A percentile compares a stretch with the other conserved stretches of the same genome.
Conservation (phyloP, 2,329 filamentous ascomycete species). For the Aspergillus sp. region DNA sequence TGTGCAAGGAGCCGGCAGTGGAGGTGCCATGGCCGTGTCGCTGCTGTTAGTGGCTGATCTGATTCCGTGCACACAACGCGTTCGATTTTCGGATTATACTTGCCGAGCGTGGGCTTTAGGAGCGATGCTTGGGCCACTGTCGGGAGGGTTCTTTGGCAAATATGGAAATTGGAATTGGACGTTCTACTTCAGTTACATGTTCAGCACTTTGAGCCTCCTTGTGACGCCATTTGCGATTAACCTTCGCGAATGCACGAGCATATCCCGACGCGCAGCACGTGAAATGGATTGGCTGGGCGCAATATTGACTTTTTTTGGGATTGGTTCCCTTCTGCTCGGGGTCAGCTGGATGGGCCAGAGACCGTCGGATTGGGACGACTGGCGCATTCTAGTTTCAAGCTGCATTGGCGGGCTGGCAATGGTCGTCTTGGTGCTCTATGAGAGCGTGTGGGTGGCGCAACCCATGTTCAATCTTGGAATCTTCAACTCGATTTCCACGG, state of each 20-base stretch:
- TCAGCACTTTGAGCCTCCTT: conserved; percentile 35
- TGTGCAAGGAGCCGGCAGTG: conserved; percentile 54
- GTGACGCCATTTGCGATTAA: conserved; percentile 38
- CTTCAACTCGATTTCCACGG: conserved; percentile 41
- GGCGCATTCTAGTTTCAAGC: conserved; percentile 46
- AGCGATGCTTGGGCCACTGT: conserved; percentile 31
- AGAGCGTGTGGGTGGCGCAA: conserved; percentile 37
- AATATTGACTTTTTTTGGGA: conserved; percentile 43
- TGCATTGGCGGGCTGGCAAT: conserved; percentile 39
- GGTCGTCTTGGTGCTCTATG: conserved; percentile 40
- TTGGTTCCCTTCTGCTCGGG: conserved; percentile 46
- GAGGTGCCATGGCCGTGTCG: conserved; percentile 49
- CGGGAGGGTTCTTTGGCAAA: conserved; percentile 34
- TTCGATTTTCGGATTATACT: conserved; percentile 40
- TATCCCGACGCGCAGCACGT: conserved; percentile 28
- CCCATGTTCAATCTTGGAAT: conserved; percentile 45
- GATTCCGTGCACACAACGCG: conserved; percentile 38
- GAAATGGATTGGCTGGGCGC: conserved; percentile 51
- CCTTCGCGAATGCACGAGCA: conserved; percentile 29
- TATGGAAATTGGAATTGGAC: conserved; percentile 32
- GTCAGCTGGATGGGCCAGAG: conserved; percentile 50
- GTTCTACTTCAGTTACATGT: conserved; percentile 40
- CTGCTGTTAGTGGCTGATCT: conserved; percentile 50
- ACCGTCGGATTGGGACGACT: conserved; percentile 43
- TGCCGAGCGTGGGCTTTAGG: conserved; percentile 38